Conservation (phyloP, 2,329 filamentous ascomycete species). For the Curvularia spicifera region DNA sequence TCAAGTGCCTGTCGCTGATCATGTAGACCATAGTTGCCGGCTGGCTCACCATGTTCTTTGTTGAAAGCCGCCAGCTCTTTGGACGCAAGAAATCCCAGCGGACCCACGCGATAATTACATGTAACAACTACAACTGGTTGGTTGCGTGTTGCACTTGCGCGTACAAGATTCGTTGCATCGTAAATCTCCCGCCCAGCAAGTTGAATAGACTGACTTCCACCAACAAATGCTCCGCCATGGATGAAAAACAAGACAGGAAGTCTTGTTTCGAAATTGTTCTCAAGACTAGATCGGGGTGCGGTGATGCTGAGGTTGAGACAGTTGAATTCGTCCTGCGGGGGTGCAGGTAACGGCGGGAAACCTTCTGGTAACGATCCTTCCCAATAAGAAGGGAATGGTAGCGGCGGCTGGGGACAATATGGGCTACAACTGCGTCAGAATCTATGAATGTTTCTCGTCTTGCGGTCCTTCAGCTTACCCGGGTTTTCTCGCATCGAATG, state of each 20-base stretch:
- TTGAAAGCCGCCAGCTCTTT: not conserved
- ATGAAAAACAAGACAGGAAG: not conserved
- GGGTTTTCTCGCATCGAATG: not conserved
- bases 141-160: not conserved
- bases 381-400: not conserved
- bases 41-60: not conserved
- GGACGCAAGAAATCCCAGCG: not conserved
- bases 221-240: not conserved
- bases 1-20: not conserved
- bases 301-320: not conserved
- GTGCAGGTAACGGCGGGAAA: not conserved
- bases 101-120: not conserved
- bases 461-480: not conserved
- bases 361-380: not conserved
- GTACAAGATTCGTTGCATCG: not conserved
- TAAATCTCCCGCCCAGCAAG: not conserved
- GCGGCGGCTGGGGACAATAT: not conserved
- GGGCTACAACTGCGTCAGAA: not conserved
- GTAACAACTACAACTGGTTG: not conserved
- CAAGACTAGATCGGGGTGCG: not conserved
- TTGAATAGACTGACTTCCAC: not conserved
- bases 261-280: not conserved
- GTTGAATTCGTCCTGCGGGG: not conserved
- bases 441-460: not conserved
- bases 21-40: not conserved